Evolutionary conservation across 257 asterid species (phyloP), one percentile per base, ranked within the genome.

Genomic region (Salvia splendens): DNA sequence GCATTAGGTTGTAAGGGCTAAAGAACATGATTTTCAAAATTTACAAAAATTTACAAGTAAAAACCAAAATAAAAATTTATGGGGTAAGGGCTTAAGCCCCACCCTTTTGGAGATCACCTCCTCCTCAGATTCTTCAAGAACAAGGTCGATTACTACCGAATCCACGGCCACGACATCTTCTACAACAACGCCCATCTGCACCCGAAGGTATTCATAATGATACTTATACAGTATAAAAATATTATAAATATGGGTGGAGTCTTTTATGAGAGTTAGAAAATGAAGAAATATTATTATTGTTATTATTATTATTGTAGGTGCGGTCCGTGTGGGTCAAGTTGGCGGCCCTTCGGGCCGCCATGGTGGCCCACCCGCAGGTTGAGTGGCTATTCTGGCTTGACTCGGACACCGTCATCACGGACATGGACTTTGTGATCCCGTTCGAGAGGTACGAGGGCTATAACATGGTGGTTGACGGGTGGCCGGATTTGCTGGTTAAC

Each of bases 321-420:
- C 66, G 65, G 1, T 81, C 88, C 0, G 82, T 35, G 54, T 90
- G 97, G 97, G 85, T 92, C 3, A 91, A 91, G 61, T 77, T 86
- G 6, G 89, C 97, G 8, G 8, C 83, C 0, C 69, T 83, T 36
- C 77, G 88, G 69, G 91, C 89, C 4, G 79, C 97, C 2, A 91
- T 91, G 97, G 6, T 91, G 75, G 93, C 95, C 54, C 96, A 85
- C 30, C 97, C 97, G 0, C 89, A 88, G 41, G 60, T 64, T 0
- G 97, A 88, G 74, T 91, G 97, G 97, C 51, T 91, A 20, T 76
- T 85, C 64, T 91, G 97, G 97, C 45, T 88, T 43, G 97, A 91
- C n/a, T 88, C 95, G 1, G 97, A 91, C 38, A 95, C 97, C 0
- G 77, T 88, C 5, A 83, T 91, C 38, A 88, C 97, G 0, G 95